These are phyloP conservation scores for Bipolaris gigantea DNA, from an alignment of 2,329 filamentous ascomycete genomes.

Conservation along the genomic window DNA sequence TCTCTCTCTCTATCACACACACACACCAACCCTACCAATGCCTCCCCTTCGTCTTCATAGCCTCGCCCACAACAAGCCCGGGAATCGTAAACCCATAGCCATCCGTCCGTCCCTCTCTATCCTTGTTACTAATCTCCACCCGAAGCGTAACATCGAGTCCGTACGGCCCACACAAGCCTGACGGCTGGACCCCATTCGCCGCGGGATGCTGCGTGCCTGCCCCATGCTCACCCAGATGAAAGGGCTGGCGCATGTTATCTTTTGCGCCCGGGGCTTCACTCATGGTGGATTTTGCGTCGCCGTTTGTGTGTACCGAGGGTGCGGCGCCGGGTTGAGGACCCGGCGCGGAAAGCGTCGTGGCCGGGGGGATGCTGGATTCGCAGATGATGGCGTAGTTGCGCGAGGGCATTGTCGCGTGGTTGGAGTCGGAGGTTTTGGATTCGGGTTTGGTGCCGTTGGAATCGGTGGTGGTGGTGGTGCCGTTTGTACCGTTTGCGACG, in stretches of 20 bases:
- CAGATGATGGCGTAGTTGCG: slow-evolving; percentile 67
- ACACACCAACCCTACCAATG: slow-evolving; percentile 23
- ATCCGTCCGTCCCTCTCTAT: slow-evolving; percentile 50
- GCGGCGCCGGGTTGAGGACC: slow-evolving; percentile 28
- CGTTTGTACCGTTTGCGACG: slow-evolving; percentile 12
- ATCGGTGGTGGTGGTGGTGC: slow-evolving; percentile 25
- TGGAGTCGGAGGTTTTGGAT: slow-evolving; percentile 68
- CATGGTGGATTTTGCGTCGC: slow-evolving; percentile 31
- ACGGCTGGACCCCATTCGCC: slow-evolving; percentile 53
- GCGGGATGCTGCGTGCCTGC: slow-evolving; percentile 80
- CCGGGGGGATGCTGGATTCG: slow-evolving; percentile 48
- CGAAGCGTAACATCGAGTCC: slow-evolving; percentile 53
- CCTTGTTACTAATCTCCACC: slow-evolving; percentile 52
- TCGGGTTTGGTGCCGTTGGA: slow-evolving; percentile 25
- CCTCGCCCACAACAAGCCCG: slow-evolving; percentile 40
- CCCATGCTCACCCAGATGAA: slow-evolving; percentile 75
- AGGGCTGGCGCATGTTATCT: slow-evolving; percentile 64
- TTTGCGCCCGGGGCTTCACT: slow-evolving; percentile 45
- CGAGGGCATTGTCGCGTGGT: slow-evolving; percentile 81
- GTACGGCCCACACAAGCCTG: slow-evolving; percentile 48
- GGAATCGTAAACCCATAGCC: slow-evolving; percentile 56
- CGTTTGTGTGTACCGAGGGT: slow-evolving; percentile 27
- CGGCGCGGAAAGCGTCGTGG: slow-evolving; percentile 18
- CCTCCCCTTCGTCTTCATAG: slow-evolving; percentile 15
- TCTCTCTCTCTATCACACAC: no score